Conservation (phyloP, 1,284 basidiomycete species). For the Abortiporus biennis region DNA sequence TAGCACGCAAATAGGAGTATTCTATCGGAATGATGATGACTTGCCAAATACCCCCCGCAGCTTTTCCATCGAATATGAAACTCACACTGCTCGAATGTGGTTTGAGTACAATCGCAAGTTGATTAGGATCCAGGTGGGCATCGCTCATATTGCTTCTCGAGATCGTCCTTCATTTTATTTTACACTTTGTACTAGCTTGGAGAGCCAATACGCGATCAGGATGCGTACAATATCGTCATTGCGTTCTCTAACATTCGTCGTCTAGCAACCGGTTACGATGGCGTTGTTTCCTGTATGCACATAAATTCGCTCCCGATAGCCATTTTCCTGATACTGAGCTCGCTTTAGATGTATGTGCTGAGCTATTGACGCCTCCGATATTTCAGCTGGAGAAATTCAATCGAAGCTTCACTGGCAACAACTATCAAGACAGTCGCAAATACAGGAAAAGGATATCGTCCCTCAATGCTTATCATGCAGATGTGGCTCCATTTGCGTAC, state of each 20-base stretch:
- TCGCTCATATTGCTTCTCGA: not conserved
- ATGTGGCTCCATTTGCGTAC: constrained; percentile 57
- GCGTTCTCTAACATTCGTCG: constrained; percentile 52
- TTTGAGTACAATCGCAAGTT: constrained; percentile 64
- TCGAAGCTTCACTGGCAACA: constrained; percentile 36
- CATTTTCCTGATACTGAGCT: constrained; percentile 4
- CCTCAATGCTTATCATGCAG: constrained; percentile 45
- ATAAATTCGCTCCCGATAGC: constrained; percentile 3
- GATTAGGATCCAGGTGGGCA: constrained; percentile 49
- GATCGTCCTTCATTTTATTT: not conserved
- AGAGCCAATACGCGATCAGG: constrained; percentile 43
- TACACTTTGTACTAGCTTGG: constrained; percentile 45
- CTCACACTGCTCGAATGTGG: constrained; percentile 44
- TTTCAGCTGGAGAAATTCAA: constrained; percentile 55
- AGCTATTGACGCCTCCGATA: constrained; percentile 51
- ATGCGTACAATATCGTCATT: constrained; percentile 44
- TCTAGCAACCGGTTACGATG: constrained; percentile 52
- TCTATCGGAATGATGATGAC: constrained; percentile 31
- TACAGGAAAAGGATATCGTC: constrained; percentile 49
- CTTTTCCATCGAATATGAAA: constrained; percentile 59
- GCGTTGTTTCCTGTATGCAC: constrained; percentile 36
- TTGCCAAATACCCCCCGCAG: constrained; percentile 34
- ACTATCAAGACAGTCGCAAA: constrained; percentile 32
- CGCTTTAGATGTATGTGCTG: constrained; percentile 53
- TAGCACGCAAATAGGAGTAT: constrained; percentile 55